These are phyloP conservation scores for Wickerhamomyces xylosicus DNA, from an alignment of 805 yeast species.

Conservation along the genomic window DNA sequence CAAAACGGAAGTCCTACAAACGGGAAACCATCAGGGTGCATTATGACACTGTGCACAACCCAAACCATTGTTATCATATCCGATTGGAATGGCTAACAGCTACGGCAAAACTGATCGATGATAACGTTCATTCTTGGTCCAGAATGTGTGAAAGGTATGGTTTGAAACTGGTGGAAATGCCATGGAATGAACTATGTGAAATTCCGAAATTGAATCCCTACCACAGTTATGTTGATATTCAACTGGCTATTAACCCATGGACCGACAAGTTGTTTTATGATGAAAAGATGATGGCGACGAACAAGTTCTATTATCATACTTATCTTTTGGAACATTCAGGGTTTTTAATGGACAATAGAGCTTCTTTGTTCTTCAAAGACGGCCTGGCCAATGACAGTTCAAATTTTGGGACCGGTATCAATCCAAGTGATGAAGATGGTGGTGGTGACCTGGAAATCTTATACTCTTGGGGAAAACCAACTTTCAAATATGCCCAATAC, in stretches of 20 bases:
- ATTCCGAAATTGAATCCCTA: constrained; percentile 77
- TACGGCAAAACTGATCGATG: constrained; percentile 78
- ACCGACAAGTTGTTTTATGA: constrained; percentile 39
- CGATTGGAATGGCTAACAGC: constrained; percentile 89
- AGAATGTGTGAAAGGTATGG: constrained; percentile 83
- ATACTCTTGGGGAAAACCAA: constrained; percentile 90
- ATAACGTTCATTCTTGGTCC: constrained; percentile 65
- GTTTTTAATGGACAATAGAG: constrained; percentile 73
- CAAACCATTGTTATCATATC: constrained; percentile 88
- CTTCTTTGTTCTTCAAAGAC: constrained; percentile 51
- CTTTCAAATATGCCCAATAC: constrained; percentile 76
- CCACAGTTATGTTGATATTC: constrained; percentile 69
- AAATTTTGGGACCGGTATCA: no score
- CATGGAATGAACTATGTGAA: constrained; percentile 78
- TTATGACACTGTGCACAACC: constrained; percentile 86
- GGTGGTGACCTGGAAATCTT: constrained; percentile 45
- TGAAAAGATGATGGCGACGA: constrained; percentile 31
- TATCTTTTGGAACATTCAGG: constrained; percentile 60
- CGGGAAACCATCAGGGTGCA: constrained; percentile 77
- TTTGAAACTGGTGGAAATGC: constrained; percentile 71
- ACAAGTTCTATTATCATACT: constrained; percentile 67
- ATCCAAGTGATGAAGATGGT: constrained; percentile 15
- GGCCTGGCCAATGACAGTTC: no score
- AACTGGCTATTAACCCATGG: constrained; percentile 67
- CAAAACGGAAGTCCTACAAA: constrained; percentile 56